Evolutionary conservation across 2,329 filamentous ascomycete genomes (phyloP), one percentile per base, ranked within the genome.

Genomic region (Rhinocladiella similis): DNA sequence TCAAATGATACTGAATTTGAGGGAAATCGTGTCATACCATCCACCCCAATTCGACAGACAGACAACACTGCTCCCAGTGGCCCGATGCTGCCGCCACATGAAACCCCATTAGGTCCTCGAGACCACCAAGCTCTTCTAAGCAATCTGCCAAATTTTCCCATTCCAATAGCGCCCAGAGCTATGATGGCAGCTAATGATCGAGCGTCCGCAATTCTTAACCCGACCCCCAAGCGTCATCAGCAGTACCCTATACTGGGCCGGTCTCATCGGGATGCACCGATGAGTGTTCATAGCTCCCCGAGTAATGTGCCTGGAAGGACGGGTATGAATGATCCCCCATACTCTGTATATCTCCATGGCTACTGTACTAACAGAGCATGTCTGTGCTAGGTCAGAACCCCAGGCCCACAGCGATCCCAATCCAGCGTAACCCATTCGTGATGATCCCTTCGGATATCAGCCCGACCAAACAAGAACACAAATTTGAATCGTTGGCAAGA

Each of bases 381-480:
- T 50, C 50, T 19, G n/a, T 50, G 18, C 6, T 36, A 59, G 53
- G n/a, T 53, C 53, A 53, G 14, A 22, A 36, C n/a, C 19, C 57
- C 18, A 36, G 52, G 27, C 50, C 53, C 20, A 16, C 20, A 18
- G 36, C 50, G 46, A 19, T 33, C 18, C 38, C 47, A 14, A 27
- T 29, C 18, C 51, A 49, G 27, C 49, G 43, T 42, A 16, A 18
- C 16, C 46, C 41, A 41, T 50, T 57, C 25, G 38, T 46, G 13
- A 62, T 65, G 61, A 52, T 46, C 7, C 59, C 63, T 18, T 50
- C 56, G 19, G 63, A 65, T 39, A 52, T 65, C 27, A 65, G 61
- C 42, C 63, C 63, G n/a, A 55, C 60, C 16, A 65, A 65, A 49
- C 62, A 65, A 49, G 63, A 65, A 47, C 51, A 54, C 47, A 65